These are phyloP conservation scores for Bimuria novae-zelandiae DNA, from an alignment of 2,329 filamentous ascomycete species.

Conservation along the genomic window DNA sequence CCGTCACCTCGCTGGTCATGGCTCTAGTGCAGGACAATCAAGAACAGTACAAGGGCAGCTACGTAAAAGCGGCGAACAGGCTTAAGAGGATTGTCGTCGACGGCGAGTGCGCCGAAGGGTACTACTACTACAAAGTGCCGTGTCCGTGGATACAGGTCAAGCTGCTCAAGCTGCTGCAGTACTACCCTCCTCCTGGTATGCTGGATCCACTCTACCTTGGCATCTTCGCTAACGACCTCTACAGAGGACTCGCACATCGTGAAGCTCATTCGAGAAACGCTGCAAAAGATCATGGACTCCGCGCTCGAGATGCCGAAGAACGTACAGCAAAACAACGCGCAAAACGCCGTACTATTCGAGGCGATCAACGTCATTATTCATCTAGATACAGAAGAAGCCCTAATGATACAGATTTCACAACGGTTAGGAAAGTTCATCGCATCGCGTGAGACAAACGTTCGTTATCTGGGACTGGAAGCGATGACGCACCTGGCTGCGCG, in stretches of 20 bases:
- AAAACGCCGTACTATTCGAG: slow-evolving; percentile 97
- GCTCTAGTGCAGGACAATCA: slow-evolving; percentile 89
- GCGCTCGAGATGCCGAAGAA: slow-evolving; percentile 96
- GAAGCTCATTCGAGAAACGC: slow-evolving; percentile 85
- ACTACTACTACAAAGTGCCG: slow-evolving; percentile 99
- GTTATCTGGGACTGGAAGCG: slow-evolving; percentile 92
- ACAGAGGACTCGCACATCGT: slow-evolving; percentile 89
- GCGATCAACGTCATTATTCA: slow-evolving; percentile 99
- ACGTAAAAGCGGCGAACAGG: slow-evolving; percentile 87
- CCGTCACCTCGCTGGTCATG: slow-evolving; percentile 94
- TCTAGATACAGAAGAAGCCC: slow-evolving; percentile 87
- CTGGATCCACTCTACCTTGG: background rate
- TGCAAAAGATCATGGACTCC: slow-evolving; percentile 87
- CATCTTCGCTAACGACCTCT: slow-evolving; percentile 27
- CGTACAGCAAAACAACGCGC: slow-evolving; percentile 98
- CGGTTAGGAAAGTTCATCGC: slow-evolving; percentile 94
- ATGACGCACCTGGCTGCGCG: slow-evolving; percentile 97
- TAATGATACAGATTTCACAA: slow-evolving; percentile 95
- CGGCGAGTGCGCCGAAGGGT: slow-evolving; percentile 85
- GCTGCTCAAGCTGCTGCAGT: slow-evolving; percentile 86
- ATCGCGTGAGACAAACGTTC: slow-evolving; percentile 94
- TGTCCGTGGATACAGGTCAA: slow-evolving; percentile 99
- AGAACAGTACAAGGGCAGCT: slow-evolving; percentile 93
- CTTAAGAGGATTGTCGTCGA: slow-evolving; percentile 91
- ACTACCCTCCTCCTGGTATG: slow-evolving; percentile 88